Evolutionary conservation across 768 basidiomycete species (phyloP).

Genomic region (Cystobasidium tubakii): DNA sequence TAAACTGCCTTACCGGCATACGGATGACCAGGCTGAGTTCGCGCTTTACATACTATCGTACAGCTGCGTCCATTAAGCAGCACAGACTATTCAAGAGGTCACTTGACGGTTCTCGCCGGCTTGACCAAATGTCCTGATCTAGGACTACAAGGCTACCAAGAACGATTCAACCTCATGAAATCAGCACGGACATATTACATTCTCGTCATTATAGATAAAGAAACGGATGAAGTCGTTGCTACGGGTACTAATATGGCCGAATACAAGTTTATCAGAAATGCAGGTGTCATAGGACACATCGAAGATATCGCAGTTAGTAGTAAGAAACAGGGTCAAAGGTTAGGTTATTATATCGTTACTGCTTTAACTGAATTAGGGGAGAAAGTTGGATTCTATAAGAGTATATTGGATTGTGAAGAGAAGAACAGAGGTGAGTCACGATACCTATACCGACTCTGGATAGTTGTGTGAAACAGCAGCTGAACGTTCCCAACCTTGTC

Average conservation of each 20-base stretch:
- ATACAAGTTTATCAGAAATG: slow-evolving; percentile 81
- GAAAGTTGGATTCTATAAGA: slow-evolving; percentile 81
- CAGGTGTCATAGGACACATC: slow-evolving; percentile 88
- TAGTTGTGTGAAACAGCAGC: too few species aligned
- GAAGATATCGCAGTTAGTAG: slow-evolving; percentile 95
- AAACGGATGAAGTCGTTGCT: slow-evolving; percentile 70
- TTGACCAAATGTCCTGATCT: slow-evolving; percentile 66
- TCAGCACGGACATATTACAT: slow-evolving; percentile 64
- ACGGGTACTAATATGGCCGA: slow-evolving; percentile 81
- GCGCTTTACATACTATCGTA: too few species aligned
- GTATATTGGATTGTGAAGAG: slow-evolving; percentile 89
- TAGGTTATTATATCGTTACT: slow-evolving; percentile 80
- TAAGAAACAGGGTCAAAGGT: slow-evolving; percentile 79
- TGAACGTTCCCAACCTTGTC: too few species aligned
- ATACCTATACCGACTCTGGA: background rate
- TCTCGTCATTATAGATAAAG: slow-evolving; percentile 71
- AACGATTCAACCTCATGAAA: slow-evolving; percentile 47
- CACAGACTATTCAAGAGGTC: slow-evolving; percentile 73
- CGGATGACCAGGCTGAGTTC: too few species aligned
- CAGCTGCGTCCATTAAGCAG: slow-evolving; percentile 85
- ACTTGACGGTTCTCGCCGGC: slow-evolving; percentile 71
- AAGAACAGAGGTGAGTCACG: slow-evolving; percentile 75
- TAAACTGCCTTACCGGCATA: too few species aligned
- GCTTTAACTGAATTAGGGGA: slow-evolving; percentile 79
- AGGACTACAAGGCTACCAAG: slow-evolving; percentile 60